Evolutionary conservation across 768 basidiomycete genomes (phyloP).

Genomic region (Russula vinacea): DNA sequence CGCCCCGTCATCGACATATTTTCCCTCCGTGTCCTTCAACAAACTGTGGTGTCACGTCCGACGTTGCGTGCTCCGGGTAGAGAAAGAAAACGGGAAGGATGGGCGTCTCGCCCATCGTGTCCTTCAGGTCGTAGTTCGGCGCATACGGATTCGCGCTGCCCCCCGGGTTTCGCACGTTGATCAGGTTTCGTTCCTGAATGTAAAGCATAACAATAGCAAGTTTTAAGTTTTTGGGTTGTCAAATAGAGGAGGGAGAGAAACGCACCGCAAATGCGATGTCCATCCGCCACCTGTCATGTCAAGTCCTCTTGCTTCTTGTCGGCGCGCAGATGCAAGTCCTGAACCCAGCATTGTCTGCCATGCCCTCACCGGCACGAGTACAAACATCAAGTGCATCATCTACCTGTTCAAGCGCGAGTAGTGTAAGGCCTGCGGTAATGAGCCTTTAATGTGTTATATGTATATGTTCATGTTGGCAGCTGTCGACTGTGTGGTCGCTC

Average conservation of each 20-base stretch:
- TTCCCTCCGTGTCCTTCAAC: conserved; percentile 69
- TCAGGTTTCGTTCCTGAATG: conserved; percentile 75
- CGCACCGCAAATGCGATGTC: conserved; percentile 63
- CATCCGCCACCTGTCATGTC: conserved; percentile 54
- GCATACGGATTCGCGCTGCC: conserved; percentile 53
- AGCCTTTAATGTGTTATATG: conserved; percentile 84
- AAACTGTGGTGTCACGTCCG: conserved; percentile 86
- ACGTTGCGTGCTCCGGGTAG: conserved; percentile 85
- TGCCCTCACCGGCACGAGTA: conserved; percentile 58
- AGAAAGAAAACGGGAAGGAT: conserved; percentile 89
- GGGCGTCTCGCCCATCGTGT: conserved; percentile 55
- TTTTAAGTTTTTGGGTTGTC: not conserved
- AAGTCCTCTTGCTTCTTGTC: conserved; percentile 47
- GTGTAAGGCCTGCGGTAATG: conserved; percentile 78
- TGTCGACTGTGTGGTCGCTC: no score
- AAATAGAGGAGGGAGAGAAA: conserved; percentile 5
- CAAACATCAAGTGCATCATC: conserved; percentile 87
- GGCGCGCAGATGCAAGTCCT: conserved; percentile 48
- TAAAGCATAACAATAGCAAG: not conserved
- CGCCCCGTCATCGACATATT: conserved; percentile 58
- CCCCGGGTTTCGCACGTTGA: conserved; percentile 51
- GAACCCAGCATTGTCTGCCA: conserved; percentile 55
- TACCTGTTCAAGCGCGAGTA: conserved; percentile 66
- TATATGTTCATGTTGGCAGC: no score
- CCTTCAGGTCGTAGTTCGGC: conserved; percentile 67